phyloP scores from a whole-genome alignment of 306 rosid genomes.

The Prunus armeniaca region DNA sequence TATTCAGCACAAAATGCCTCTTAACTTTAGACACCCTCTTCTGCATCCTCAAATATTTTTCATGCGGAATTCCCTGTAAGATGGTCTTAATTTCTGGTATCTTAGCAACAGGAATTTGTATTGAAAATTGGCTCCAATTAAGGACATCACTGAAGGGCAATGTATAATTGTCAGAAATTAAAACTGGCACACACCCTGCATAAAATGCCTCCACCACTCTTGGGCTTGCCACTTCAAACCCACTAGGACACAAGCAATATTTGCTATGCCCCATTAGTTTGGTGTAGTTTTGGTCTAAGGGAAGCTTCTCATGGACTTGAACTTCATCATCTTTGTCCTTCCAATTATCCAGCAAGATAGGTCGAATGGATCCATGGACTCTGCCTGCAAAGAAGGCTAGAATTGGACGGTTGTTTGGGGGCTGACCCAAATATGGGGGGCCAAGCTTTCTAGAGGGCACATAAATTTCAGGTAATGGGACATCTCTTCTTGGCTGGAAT shows the following conservation, averaged over 20 bases:
- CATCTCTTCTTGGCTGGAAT: constrained; percentile 50
- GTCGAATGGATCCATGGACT: constrained; percentile 62
- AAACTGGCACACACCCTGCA: constrained; percentile 66
- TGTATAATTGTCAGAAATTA: constrained; percentile 50
- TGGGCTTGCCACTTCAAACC: constrained; percentile 82
- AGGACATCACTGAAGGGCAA: constrained; percentile 68
- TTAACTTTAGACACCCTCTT: constrained; percentile 40
- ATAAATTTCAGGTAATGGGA: constrained; percentile 65
- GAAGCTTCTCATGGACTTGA: constrained; percentile 60
- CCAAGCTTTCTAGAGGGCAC: constrained; percentile 53
- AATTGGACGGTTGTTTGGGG: constrained; percentile 39
- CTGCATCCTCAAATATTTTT: constrained; percentile 42
- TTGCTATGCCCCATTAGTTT: constrained; percentile 45
- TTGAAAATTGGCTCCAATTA: constrained; percentile 57
- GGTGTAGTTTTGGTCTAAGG: constrained; percentile 29
- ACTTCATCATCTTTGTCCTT: constrained; percentile 57
- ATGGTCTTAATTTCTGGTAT: constrained; percentile 55
- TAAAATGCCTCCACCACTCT: constrained; percentile 58
- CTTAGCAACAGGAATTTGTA: constrained; percentile 41
- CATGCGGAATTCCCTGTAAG: constrained; percentile 31
- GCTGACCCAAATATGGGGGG: constrained; percentile 24
- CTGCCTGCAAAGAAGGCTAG: constrained; percentile 74
- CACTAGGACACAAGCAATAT: constrained; percentile 80
- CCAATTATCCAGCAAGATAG: constrained; percentile 50
- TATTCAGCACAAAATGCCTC: constrained; percentile 55